These are phyloP conservation scores for Willaertia magna DNA, from an alignment of 208 protist genomes.

Conservation along the genomic window DNA sequence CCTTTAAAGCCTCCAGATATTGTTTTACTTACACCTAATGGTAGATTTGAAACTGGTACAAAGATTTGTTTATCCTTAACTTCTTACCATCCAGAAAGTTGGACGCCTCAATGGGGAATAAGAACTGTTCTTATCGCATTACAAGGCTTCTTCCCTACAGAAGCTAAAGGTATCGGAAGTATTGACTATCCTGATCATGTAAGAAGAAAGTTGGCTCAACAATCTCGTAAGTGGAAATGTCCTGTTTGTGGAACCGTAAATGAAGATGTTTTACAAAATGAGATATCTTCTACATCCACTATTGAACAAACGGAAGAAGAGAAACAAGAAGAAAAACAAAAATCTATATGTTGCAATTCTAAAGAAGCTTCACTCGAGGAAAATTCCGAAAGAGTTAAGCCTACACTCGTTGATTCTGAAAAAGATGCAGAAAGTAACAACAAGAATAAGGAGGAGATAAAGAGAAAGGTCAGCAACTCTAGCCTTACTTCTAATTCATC, in stretches of 20 bases:
- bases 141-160: slow-evolving; percentile 6
- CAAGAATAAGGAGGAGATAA: no score
- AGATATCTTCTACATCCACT: no score
- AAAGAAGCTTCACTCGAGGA: no score
- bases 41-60: slow-evolving; percentile 53
- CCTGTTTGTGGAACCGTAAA: neutral
- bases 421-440: no score
- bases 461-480: no score
- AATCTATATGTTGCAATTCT: no score
- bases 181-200: neutral
- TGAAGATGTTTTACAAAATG: neutral
- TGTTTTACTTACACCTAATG: slow-evolving; percentile 64
- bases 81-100: slow-evolving; percentile 68
- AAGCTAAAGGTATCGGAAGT: slow-evolving; percentile 10
- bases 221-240: neutral
- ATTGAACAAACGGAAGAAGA: no score
- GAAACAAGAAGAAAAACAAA: no score
- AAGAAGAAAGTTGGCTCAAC: neutral
- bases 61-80: slow-evolving; percentile 70
- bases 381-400: no score
- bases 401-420: no score
- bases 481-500: no score
- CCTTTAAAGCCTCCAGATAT: slow-evolving; percentile 66
- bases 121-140: slow-evolving; percentile 1
- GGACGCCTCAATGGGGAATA: slow-evolving; percentile 56